These are phyloP conservation scores for Raphidocelis subcapitata DNA, from an alignment of 139 green algal species.

Conservation along the genomic window DNA sequence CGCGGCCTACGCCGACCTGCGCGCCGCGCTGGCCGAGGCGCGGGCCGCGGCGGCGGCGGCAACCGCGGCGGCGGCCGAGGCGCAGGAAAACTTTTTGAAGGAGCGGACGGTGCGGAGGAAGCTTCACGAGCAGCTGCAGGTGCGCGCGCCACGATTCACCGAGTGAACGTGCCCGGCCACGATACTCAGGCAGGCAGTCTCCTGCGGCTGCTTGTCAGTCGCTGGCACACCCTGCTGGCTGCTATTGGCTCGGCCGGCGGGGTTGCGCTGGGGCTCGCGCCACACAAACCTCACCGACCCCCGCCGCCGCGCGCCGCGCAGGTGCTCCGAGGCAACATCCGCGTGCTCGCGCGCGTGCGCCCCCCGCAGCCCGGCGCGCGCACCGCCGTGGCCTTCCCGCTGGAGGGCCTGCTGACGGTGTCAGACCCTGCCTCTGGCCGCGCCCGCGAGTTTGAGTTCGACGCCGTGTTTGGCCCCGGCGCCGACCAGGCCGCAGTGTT, in stretches of 20 bases:
- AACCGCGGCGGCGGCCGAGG: constrained; percentile 29
- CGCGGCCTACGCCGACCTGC: too few species aligned
- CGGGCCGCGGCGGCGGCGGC: constrained; percentile 19
- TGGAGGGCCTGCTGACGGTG: constrained; percentile 54
- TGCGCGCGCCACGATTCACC: too few species aligned
- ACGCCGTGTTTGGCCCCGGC: constrained; percentile 45
- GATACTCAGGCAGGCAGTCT: too few species aligned
- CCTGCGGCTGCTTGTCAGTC: too few species aligned
- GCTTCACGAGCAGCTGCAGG: constrained; percentile 66
- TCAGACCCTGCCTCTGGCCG: constrained; percentile 56
- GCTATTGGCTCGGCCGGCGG: too few species aligned
- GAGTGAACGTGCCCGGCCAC: too few species aligned
- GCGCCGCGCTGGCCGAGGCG: constrained; percentile 33
- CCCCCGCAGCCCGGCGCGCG: constrained; percentile 33
- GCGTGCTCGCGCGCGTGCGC: constrained; percentile 62
- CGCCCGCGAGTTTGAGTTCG: constrained; percentile 76
- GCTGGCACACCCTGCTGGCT: too few species aligned
- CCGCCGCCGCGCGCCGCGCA: constrained; percentile 13
- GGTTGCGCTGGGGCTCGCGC: too few species aligned
- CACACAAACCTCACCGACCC: too few species aligned
- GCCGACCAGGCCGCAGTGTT: constrained; percentile 46
- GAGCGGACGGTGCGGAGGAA: constrained; percentile 44
- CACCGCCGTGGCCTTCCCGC: constrained; percentile 37
- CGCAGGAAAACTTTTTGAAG: constrained; percentile 47
- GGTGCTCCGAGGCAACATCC: constrained; percentile 72